phyloP scores from a whole-genome alignment of 2,329 filamentous ascomycete species.

The Falciphora oryzae region DNA sequence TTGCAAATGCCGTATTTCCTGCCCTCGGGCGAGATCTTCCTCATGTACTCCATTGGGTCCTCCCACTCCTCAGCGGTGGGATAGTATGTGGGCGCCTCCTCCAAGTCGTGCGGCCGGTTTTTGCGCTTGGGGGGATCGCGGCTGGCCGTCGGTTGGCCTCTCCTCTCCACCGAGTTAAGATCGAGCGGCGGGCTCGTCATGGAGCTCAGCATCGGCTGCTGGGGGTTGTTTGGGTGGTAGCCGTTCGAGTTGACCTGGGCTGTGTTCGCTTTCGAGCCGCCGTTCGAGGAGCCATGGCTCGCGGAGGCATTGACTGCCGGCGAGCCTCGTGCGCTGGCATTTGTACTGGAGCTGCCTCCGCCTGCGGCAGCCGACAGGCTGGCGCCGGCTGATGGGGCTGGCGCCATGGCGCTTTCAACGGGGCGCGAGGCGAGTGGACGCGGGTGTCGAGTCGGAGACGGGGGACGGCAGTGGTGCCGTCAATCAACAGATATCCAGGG shows the following conservation, averaged over 20 bases:
- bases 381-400: slow-evolving; percentile 5
- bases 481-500: slow-evolving; percentile 1
- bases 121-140: slow-evolving; percentile 73
- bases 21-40: slow-evolving; percentile 83
- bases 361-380: slow-evolving; percentile 2
- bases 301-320: slow-evolving; percentile 36
- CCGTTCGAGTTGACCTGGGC: slow-evolving; percentile 48
- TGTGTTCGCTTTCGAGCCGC: slow-evolving; percentile 39
- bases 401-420: slow-evolving; percentile 4
- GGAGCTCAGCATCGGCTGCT: slow-evolving; percentile 49
- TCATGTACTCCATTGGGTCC: slow-evolving; percentile 89
- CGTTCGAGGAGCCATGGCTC: slow-evolving; percentile 26
- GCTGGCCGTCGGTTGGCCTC: slow-evolving; percentile 72
- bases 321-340: slow-evolving; percentile 47
- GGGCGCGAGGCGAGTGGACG: background rate
- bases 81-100: slow-evolving; percentile 84
- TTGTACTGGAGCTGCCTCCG: slow-evolving; percentile 25
- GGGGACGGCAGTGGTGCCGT: background rate
- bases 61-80: slow-evolving; percentile 93
- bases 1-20: slow-evolving; percentile 89
- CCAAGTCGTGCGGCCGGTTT: slow-evolving; percentile 74
- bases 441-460: background rate
- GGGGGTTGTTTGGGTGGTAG: slow-evolving; percentile 44
- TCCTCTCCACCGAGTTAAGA: slow-evolving; percentile 82
- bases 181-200: slow-evolving; percentile 64